Evolutionary conservation across 2,329 filamentous ascomycete genomes (phyloP), one percentile per base, ranked within the genome.

Genomic region (Lachnellula hyalina): DNA sequence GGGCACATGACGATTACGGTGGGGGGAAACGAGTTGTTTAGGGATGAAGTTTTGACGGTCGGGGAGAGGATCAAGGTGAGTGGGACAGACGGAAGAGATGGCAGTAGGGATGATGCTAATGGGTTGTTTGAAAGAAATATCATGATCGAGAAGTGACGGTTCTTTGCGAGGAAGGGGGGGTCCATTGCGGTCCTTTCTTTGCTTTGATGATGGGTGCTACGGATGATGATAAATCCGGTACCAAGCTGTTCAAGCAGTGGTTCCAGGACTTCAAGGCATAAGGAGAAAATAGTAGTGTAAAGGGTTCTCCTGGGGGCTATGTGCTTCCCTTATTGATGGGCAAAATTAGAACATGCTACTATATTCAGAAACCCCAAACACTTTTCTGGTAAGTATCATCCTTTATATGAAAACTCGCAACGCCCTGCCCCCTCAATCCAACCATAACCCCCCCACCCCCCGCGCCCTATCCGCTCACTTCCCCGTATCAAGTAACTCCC

Each of bases 221-320:
- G 19, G 44, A 46, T 7, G 44, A 46, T 7, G 44, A 46, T 6
- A 46, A 46, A 11, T 9, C 44, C 15, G 2, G 23, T 21, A 28
- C 44, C 12, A 46, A 46, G 14, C 23, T 46, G 11, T 46, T 19
- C 7, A 46, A 46, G 23, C 19, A 46, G 23, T 46, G 44, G 44
- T 46, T 46, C 12, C 21, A 32, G 9, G 44, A 46, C 44, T 46
- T 46, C 21, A n/a, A 28, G n/a, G 44, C 44, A 6, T 46, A 44
- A 60, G n/a, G 36, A 38, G 59, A 25, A 14, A 19, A 78, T 68
- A 32, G 28, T 21, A 34, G 21, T 21, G 21, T 21, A 21, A 21
- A 21, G 21, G 21, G 21, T 21, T 21, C 21, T 21, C 4, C 21
- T 21, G 4, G 6, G 25, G 25, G 3, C 6, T 5, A 7, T 1